Evolutionary conservation across 768 basidiomycete genomes (phyloP), one percentile per base, ranked within the genome.

Genomic region (Podaxis sp.): DNA sequence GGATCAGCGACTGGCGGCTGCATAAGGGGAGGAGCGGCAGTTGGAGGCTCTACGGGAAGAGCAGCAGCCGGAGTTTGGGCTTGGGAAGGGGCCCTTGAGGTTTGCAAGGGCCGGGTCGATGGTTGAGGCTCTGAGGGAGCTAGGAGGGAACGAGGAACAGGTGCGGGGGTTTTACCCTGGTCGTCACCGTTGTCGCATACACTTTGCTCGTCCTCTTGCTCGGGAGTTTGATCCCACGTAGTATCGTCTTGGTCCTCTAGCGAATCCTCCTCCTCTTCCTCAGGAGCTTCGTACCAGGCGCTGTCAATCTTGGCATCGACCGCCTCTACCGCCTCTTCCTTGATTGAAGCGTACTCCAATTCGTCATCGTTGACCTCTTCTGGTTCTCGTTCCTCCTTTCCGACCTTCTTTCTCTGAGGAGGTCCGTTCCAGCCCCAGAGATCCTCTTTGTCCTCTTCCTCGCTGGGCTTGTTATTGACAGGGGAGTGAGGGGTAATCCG

Each of bases 401-500:
- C 12, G 7, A 6, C 40, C 11, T 33, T 33, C 33, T 33, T 17
- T 8, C 17, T 26, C 24, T 24, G 46, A 17, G 59, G 52, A 53
- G 51, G 15, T 30, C 51, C 59, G 28, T 61, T 40, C 59, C 59
- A 53, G 8, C 59, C 51, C 59, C 59, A 61, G 19, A 22, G 44
- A 61, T 61, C 58, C 8, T 59, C 52, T 8, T 40, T 36, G 17
- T 28, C 39, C 2, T 61, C 39, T 22, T 7, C 28, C 13, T 7
- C 13, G 9, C 28, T 11, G 28, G 15, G 42, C 15, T 44, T 26
- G 9, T 26, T 24, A 15, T 12, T 22, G 15, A 4, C 44, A 6
- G 17, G 49, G 1, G 44, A 8, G 44, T 24, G n/a, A 49, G 24
- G 48, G 19, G 15, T n/a, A n/a, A 5, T 9, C 6, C 9, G 12